Conservation (phyloP, 2,329 filamentous ascomycete genomes). For the Fusarium continuum region DNA sequence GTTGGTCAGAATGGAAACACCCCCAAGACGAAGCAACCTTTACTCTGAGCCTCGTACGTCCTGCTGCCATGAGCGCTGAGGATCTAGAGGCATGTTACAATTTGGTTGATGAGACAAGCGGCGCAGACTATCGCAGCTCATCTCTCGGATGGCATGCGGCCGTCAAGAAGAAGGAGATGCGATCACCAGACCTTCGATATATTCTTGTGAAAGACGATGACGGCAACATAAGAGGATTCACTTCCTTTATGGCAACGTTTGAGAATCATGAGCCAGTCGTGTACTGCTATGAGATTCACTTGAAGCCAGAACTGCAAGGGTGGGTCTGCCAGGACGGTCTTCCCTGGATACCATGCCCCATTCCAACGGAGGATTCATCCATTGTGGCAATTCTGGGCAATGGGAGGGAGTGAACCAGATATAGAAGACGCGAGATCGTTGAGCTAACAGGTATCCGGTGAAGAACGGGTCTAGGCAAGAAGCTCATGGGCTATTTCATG, state of each 20-base stretch:
- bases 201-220: slow-evolving; percentile 62
- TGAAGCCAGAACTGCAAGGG: slow-evolving; percentile 65
- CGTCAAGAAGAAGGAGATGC: slow-evolving; percentile 74
- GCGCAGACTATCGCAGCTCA: slow-evolving; percentile 70
- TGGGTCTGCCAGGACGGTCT: slow-evolving; percentile 45
- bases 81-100: slow-evolving; percentile 64
- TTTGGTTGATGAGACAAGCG: slow-evolving; percentile 71
- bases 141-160: slow-evolving; percentile 69
- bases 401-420: background rate
- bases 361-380: slow-evolving; percentile 1
- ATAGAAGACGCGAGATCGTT: slow-evolving; percentile 1
- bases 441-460: slow-evolving; percentile 13
- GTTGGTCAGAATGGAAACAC: slow-evolving; percentile 60
- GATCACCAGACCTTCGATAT: slow-evolving; percentile 72
- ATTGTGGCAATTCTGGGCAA: background rate
- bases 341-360: background rate
- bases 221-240: slow-evolving; percentile 60
- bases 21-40: slow-evolving; percentile 55
- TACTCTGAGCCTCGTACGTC: slow-evolving; percentile 54
- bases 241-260: slow-evolving; percentile 76
- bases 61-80: slow-evolving; percentile 50
- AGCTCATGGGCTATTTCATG: slow-evolving; percentile 67
- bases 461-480: slow-evolving; percentile 70
- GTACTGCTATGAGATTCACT: slow-evolving; percentile 83
- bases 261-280: slow-evolving; percentile 73